Conservation (phyloP, 148 eudicot genomes). For the Dysphania ambrosioides region DNA sequence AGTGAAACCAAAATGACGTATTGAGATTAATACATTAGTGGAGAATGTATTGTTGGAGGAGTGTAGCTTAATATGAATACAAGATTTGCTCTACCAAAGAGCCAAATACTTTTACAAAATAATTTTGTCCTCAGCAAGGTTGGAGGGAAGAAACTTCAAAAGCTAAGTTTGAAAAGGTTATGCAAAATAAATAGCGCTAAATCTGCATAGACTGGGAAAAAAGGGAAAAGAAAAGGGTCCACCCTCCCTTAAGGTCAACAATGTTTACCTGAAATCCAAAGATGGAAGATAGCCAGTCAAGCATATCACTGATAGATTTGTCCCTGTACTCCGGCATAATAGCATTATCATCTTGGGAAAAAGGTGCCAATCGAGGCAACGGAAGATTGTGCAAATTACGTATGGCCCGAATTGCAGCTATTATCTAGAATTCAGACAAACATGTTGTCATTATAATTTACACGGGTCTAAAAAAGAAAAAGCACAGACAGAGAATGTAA, state of each 20-base stretch:
- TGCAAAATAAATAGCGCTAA: background rate
- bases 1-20: background rate
- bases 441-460: slow-evolving; percentile 1
- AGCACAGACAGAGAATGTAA: slow-evolving; percentile 5
- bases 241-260: background rate
- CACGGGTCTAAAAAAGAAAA: slow-evolving; percentile 10
- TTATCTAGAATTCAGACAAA: slow-evolving; percentile 47
- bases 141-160: background rate
- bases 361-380: slow-evolving; percentile 36
- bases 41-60: background rate
- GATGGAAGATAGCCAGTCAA: slow-evolving; percentile 79
- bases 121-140: background rate
- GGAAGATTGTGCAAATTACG: slow-evolving; percentile 68
- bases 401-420: slow-evolving; percentile 76
- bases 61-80: background rate
- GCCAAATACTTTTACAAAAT: background rate
- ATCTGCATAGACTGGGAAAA: background rate
- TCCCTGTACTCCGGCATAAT: slow-evolving; percentile 54
- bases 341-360: slow-evolving; percentile 35
- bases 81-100: background rate
- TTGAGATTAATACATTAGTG: too few species aligned
- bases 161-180: background rate
- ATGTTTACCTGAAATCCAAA: slow-evolving; percentile 86
- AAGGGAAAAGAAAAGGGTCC: background rate
- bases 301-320: slow-evolving; percentile 64